Conservation (phyloP, 2,329 filamentous ascomycete species). For the Fusarium sp. region DNA sequence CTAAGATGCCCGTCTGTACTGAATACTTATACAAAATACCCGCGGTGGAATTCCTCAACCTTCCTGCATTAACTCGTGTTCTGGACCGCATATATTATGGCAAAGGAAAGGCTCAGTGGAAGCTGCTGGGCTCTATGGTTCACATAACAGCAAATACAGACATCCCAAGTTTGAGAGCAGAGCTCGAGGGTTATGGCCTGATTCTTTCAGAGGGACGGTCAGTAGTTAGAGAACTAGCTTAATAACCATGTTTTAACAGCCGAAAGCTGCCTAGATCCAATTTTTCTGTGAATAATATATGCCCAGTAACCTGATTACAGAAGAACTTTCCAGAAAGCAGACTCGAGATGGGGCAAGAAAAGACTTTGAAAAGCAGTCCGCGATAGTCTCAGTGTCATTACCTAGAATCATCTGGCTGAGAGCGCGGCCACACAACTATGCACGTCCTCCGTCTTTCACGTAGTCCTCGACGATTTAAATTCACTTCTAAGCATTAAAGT, state of each 20-base stretch:
- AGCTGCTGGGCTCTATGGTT: rapidly evolving
- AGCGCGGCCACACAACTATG: not conserved
- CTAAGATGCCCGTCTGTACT: not conserved
- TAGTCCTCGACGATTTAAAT: no score
- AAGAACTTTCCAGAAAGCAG: no score
- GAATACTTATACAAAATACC: not conserved
- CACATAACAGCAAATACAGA: rapidly evolving
- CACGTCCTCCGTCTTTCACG: no score
- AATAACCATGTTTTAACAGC: not conserved
- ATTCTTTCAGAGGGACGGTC: not conserved
- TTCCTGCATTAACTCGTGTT: rapidly evolving
- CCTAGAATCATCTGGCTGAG: not conserved
- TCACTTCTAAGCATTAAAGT: no score
- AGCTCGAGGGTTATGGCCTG: rapidly evolving
- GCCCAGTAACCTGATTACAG: no score
- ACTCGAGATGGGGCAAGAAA: not conserved
- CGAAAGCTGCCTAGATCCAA: not conserved
- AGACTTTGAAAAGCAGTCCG: not conserved
- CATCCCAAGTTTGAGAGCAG: not conserved
- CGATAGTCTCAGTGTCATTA: not conserved
- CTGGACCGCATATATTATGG: not conserved
- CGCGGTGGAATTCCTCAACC: not conserved
- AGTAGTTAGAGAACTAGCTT: not conserved
- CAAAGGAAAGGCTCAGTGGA: rapidly evolving
- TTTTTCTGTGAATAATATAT: not conserved